Conservation (phyloP, 164 flowering plant species). For the Sextonia rubra region DNA sequence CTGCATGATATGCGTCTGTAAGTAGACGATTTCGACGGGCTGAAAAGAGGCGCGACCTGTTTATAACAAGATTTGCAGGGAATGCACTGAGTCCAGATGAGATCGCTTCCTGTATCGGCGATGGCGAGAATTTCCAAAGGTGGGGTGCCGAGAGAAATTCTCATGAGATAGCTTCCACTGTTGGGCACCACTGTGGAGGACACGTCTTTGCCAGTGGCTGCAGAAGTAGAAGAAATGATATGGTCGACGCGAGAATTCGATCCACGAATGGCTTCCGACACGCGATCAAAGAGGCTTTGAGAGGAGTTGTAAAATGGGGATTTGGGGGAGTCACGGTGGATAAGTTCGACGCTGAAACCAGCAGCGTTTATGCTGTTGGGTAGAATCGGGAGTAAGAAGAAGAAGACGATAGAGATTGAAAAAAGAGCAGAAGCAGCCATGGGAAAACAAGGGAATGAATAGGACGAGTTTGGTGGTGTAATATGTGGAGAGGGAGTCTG, state of each 20-base stretch:
- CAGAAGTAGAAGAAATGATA: not conserved
- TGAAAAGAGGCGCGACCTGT: constrained; percentile 54
- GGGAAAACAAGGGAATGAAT: not conserved
- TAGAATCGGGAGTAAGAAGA: not conserved
- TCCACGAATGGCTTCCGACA: not conserved
- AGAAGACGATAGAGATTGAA: not conserved
- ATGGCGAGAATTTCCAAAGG: constrained; percentile 43
- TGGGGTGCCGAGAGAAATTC: constrained; percentile 63
- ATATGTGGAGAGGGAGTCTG: not conserved
- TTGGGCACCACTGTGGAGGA: constrained; percentile 23
- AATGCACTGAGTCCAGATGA: constrained; percentile 82
- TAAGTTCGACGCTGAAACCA: not conserved
- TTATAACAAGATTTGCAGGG: constrained; percentile 58
- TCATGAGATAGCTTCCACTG: constrained; percentile 60
- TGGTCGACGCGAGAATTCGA: not conserved
- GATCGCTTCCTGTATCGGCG: constrained; percentile 84
- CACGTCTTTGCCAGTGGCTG: not conserved
- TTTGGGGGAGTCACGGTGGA: constrained; percentile 3
- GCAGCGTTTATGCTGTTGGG: not conserved
- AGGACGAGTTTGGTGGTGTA: too few relatives aligned
- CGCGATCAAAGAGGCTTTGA: not conserved
- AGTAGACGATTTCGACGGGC: constrained; percentile 30
- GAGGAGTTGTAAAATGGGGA: not conserved
- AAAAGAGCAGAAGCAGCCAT: not conserved
- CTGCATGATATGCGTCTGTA: constrained; percentile 32